Base-by-base conservation (phyloP, 2,329 filamentous ascomycete species). In the Penicillium crustosum region DNA sequence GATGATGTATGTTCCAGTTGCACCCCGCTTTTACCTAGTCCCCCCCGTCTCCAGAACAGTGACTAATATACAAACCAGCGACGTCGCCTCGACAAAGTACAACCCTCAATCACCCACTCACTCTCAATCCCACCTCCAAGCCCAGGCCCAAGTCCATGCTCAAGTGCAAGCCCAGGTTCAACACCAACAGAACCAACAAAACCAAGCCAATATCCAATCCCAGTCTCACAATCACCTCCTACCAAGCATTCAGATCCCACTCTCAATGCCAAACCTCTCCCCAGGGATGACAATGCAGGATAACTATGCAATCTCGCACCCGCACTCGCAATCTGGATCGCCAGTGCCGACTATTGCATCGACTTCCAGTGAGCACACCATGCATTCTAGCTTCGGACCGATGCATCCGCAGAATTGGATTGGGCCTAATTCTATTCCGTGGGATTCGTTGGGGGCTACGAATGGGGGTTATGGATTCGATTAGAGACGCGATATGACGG, bases 351-450 rank as follows among this genome's bases (percentile, higher is more conserved):
- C 61, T 7, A 52, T 61, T 21, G 53, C 58, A 19, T 69, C 63
- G 2, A 52, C 54, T 4, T 41, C 54, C 1, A 67, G 65, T 19
- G 65, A 67, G 10, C 65, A 61, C 12, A 61, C 52, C 8, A 59
- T 67, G 57, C 57, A 62, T 12, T 64, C 64, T 3, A 58, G 43
- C 44, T 59, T 67, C 35, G 61, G 63, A 2, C 68, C 69, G 27
- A 59, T 75, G 31, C 68, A 73, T 36, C 67, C 70, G 9, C 70
- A 74, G 47, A 70, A 71, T 42, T 74, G 72, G 72, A 55, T 75
- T n/a, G 64, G 60, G 17, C 66, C 72, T 13, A 61, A 66, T 7
- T 68, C 69, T 13, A 58, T 72, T 17, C 65, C 68, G 13, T 73
- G 70, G 70, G 68, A 70, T 36, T 49, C 62, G 2, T 12, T 66